These are phyloP conservation scores for Exophiala alcalophila DNA, from an alignment of 2,329 filamentous ascomycete species.

Conservation along the genomic window DNA sequence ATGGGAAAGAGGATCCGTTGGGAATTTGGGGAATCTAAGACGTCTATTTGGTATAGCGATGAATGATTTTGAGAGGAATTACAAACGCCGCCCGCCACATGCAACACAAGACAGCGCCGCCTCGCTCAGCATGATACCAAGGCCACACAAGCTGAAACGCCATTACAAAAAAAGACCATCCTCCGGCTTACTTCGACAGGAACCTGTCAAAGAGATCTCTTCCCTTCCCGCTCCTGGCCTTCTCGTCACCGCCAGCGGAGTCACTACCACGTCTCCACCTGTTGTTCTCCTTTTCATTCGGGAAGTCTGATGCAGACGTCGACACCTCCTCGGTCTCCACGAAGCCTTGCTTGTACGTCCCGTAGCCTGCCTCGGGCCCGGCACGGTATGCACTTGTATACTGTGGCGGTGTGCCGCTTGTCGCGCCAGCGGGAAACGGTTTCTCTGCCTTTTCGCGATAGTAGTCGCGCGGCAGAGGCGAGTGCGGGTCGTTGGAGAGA, in stretches of 20 bases:
- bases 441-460: background rate
- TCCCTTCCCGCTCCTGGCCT: slow-evolving; percentile 7
- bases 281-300: background rate
- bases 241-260: slow-evolving; percentile 3
- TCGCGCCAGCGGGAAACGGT: no score
- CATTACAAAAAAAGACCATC: no score
- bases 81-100: no score
- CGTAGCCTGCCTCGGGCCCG: no score
- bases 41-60: no score
- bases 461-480: slow-evolving; percentile 8
- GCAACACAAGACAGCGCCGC: no score
- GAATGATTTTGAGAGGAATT: no score
- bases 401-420: background rate
- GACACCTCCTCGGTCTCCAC: slow-evolving; percentile 9
- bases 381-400: slow-evolving; percentile 2
- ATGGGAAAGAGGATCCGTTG: slow-evolving; percentile 15
- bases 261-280: background rate
- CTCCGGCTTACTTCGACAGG: slow-evolving; percentile 5
- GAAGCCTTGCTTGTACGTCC: slow-evolving; percentile 13
- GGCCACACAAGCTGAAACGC: no score
- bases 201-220: slow-evolving; percentile 12
- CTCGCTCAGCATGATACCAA: no score
- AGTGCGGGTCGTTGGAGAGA: slow-evolving; percentile 6
- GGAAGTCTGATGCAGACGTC: background rate
- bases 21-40: slow-evolving; percentile 26